Evolutionary conservation across 1,284 basidiomycete species (phyloP).

Genomic region (Ustilago nuda): DNA sequence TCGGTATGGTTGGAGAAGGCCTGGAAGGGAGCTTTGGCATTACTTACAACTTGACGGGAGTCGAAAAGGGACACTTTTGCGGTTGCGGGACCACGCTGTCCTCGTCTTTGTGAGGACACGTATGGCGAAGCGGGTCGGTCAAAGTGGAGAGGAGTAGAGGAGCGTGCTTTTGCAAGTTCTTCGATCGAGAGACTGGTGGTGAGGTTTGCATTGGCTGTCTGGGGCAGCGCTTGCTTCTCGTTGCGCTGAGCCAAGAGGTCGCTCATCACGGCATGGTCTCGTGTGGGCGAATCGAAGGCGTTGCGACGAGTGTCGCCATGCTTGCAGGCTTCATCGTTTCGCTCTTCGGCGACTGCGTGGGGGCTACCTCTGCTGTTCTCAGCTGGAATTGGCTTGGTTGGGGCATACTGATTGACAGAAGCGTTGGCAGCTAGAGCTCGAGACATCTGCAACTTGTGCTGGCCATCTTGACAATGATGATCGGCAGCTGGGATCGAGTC

Average conservation of each 20-base stretch:
- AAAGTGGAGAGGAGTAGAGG: conserved; percentile 17
- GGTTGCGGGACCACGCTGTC: background rate
- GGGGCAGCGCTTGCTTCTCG: background rate
- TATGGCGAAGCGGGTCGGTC: conserved; percentile 9
- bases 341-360: background rate
- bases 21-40: background rate
- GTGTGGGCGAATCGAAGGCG: background rate
- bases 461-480: background rate
- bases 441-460: background rate
- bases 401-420: background rate
- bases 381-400: no score
- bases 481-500: background rate
- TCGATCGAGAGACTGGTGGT: conserved; percentile 1
- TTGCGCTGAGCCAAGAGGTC: background rate
- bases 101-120: conserved; percentile 3
- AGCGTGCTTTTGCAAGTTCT: conserved; percentile 11
- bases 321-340: no score
- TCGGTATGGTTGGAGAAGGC: background rate
- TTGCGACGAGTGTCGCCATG: background rate
- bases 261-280: background rate
- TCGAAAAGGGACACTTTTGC: background rate
- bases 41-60: background rate
- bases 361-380: background rate
- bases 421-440: background rate
- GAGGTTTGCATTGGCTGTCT: conserved; percentile 1